Base-by-base conservation (phyloP, 1,139 yeast genomes). In the Insectozyma bohioensis region DNA sequence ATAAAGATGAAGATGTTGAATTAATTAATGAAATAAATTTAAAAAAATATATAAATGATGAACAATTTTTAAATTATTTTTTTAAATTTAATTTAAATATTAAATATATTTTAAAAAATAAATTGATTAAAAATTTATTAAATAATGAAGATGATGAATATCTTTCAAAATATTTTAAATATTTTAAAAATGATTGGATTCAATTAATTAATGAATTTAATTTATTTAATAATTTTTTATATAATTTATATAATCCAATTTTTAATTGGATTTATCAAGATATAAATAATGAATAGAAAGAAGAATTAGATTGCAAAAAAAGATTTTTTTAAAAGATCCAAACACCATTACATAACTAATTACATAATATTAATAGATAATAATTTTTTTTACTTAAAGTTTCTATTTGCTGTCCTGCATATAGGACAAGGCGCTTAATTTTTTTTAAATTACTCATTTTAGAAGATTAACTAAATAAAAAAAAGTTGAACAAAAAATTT, bases 251-350 rank as follows among this genome's bases (percentile, higher is more conserved):
- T 35, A 37, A 46, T 20, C 66, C 65, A 4, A 39, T 58, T 12
- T 39, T 61, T 12, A 52, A 58, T 41, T 62, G 68, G 68, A 52
- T 62, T 5, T 49, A 54, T 41, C 28, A 24, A 22, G 67, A 61
- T 37, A 35, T 56, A 25, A 61, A 61, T 11, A 28, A 22, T 29
- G 26, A 24, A 21, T 19, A 17, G 19, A 20, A 11, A 12, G n/a
- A n/a, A n/a, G n/a, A n/a, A n/a, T n/a, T n/a, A n/a, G n/a, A n/a
- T n/a, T n/a, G n/a, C n/a, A n/a, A n/a, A n/a, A n/a, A n/a, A n/a
- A n/a, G n/a, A n/a, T n/a, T n/a, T n/a, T n/a, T n/a, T n/a, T n/a
- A n/a, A n/a, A n/a, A n/a, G n/a, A n/a, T n/a, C n/a, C n/a, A n/a
- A n/a, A n/a, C n/a, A n/a, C n/a, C n/a, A n/a, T n/a, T n/a, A n/a